A percentile compares a stretch with the other conserved stretches of the same genome.
phyloP scores from a whole-genome alignment of 192 early-diverging fungal genomes.

The Dispira simplex region DNA sequence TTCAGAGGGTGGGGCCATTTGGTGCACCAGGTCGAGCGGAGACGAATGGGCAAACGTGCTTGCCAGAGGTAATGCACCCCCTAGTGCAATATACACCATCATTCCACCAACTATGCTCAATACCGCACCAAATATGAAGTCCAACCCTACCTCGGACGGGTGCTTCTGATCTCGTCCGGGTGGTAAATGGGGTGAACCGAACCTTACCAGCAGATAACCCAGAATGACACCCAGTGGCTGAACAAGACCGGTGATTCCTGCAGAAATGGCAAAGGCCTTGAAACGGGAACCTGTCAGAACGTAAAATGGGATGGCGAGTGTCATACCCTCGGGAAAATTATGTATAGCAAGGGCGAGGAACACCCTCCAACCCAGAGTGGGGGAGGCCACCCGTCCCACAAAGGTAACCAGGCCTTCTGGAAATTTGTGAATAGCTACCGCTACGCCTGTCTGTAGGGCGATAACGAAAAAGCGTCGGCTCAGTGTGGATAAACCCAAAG shows the following conservation, averaged over 20 bases:
- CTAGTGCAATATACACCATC: neutral
- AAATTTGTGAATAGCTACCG: slow-evolving; percentile 29
- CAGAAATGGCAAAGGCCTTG: slow-evolving; percentile 14
- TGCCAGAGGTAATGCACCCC: neutral
- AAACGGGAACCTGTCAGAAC: slow-evolving; percentile 19
- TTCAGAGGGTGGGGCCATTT: too few relatives aligned
- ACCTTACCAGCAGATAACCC: neutral
- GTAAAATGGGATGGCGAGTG: slow-evolving; percentile 26
- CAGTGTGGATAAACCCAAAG: neutral
- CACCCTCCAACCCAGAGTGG: slow-evolving; percentile 23
- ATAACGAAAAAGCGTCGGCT: slow-evolving; percentile 19
- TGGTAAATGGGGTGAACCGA: neutral
- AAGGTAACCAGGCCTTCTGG: slow-evolving; percentile 29
- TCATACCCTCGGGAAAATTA: slow-evolving; percentile 31
- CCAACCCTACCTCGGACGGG: neutral
- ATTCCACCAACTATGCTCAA: neutral
- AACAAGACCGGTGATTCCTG: neutral
- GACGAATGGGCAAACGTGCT: neutral
- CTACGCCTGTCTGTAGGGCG: slow-evolving; percentile 26
- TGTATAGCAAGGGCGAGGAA: slow-evolving; percentile 25
- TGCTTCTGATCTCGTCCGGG: neutral
- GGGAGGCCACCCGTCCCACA: slow-evolving; percentile 19
- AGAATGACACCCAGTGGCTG: neutral
- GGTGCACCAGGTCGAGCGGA: too few relatives aligned
- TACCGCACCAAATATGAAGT: neutral